Conservation (phyloP, 495 filamentous ascomycete genomes). For the Talaromyces ruber region DNA sequence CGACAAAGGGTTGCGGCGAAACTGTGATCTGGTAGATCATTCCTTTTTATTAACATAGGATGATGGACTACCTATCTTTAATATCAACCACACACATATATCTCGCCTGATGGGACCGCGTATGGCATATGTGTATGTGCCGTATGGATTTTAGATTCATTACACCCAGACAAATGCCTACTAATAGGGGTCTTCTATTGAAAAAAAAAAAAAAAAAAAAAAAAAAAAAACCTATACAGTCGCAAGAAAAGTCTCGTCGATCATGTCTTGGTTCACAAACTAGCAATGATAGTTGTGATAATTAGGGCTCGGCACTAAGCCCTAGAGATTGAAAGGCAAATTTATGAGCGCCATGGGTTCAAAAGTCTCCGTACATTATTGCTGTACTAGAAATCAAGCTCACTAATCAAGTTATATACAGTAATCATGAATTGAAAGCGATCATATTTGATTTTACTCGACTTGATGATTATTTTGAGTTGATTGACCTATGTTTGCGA, state of each 20-base stretch:
- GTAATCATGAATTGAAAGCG: too few species aligned
- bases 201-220: too few species aligned
- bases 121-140: not conserved
- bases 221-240: too few species aligned
- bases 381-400: not conserved
- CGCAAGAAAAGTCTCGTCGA: not conserved
- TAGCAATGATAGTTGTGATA: not conserved
- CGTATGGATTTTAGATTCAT: not conserved
- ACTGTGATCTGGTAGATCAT: conserved; percentile 8
- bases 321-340: not conserved
- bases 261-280: not conserved
- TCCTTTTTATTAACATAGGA: not conserved
- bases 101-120: not conserved
- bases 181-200: too few species aligned
- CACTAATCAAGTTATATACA: not conserved
- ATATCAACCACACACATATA: too few species aligned
- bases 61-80: not conserved
- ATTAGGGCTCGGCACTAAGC: not conserved
- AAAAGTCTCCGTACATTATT: not conserved
- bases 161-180: too few species aligned
- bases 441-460: not conserved
- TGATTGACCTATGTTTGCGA: not conserved
- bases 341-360: not conserved
- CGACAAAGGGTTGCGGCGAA: conserved; percentile 8
- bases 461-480: not conserved